A percentile compares a stretch with the other conserved stretches of the same genome.
These are phyloP conservation scores for Fomitopsis palustris DNA, from an alignment of 1,284 basidiomycete genomes.

Conservation along the genomic window DNA sequence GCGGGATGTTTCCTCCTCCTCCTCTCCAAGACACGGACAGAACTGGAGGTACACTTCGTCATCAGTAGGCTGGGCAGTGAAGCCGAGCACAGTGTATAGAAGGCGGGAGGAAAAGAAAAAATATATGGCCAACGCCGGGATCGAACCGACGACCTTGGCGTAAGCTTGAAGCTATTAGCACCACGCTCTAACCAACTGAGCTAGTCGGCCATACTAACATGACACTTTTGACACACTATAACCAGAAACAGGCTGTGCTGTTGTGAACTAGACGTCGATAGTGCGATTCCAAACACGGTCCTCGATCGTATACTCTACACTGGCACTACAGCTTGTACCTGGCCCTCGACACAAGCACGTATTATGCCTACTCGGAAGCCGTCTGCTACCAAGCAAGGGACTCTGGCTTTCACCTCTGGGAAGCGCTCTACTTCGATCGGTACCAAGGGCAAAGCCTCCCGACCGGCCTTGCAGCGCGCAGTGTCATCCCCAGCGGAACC, in stretches of 20 bases:
- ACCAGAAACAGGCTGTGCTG: neutral
- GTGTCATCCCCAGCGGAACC: neutral
- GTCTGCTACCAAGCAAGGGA: constrained; percentile 4
- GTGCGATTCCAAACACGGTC: neutral
- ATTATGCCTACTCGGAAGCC: neutral
- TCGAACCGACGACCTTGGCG: constrained; percentile 8
- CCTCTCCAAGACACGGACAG: too few species aligned
- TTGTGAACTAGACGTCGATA: neutral
- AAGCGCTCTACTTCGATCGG: constrained; percentile 7
- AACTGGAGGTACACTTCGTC: too few species aligned
- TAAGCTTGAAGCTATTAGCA: constrained; percentile 1
- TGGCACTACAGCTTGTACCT: neutral
- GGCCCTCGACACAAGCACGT: too few species aligned
- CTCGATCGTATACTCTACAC: neutral
- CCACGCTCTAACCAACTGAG: constrained; percentile 12
- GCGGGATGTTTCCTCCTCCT: too few species aligned
- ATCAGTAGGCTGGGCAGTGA: too few species aligned
- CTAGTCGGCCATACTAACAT: constrained; percentile 6
- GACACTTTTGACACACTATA: neutral
- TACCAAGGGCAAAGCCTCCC: constrained; percentile 2
- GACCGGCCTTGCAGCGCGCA: neutral
- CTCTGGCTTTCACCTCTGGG: constrained; percentile 4
- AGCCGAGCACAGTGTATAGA: too few species aligned
- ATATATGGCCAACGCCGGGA: constrained; percentile 8
- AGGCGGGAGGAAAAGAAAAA: too few species aligned